phyloP scores from a whole-genome alignment of 2,329 filamentous ascomycete species.

The Zasmidium cellare region DNA sequence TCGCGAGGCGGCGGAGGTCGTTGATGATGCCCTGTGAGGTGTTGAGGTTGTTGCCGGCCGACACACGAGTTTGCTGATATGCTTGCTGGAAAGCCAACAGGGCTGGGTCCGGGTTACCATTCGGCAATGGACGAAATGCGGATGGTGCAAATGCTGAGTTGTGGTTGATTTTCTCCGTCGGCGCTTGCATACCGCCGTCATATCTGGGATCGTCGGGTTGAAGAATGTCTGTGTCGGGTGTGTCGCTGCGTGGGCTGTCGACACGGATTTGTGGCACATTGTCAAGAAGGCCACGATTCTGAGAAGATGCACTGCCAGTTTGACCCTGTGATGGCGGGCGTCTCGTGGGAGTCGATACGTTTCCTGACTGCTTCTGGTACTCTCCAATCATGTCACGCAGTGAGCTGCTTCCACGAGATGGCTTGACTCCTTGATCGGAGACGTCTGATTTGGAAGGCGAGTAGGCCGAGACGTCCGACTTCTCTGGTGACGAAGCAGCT shows the following conservation, averaged over 20 bases:
- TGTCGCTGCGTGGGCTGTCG: neutral
- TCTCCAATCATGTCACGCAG: neutral
- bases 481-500: constrained; percentile 14
- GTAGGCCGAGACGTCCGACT: constrained; percentile 17
- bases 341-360: neutral
- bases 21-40: neutral
- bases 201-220: neutral
- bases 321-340: neutral
- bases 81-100: neutral
- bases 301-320: neutral
- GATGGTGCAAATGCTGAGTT: neutral
- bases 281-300: neutral
- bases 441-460: constrained; percentile 14
- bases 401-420: neutral
- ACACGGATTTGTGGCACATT: neutral
- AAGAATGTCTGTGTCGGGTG: constrained; percentile 6
- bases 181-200: neutral
- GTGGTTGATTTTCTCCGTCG: neutral
- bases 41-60: neutral
- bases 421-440: constrained; percentile 4
- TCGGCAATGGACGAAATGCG: neutral
- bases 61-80: neutral
- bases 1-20: too few relatives aligned
- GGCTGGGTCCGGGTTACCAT: neutral
- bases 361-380: neutral